Evolutionary conservation across 148 eudicot genomes (phyloP), one percentile per base, ranked within the genome.

Genomic region (Dianthus caryophyllus): DNA sequence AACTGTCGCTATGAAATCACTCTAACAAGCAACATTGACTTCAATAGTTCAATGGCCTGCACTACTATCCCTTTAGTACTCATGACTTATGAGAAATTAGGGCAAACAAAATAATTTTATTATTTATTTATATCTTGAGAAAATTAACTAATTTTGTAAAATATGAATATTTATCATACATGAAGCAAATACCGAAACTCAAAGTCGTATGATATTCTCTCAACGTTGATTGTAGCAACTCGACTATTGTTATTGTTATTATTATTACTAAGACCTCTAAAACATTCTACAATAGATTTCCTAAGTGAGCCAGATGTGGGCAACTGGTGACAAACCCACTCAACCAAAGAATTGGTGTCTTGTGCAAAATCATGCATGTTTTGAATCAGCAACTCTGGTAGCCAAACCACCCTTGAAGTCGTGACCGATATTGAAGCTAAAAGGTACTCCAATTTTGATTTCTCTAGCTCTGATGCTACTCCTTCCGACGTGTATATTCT

Each of bases 261-360:
- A 44, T 27, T 48, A 27, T 46, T 77, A 16, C 38, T 68, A 27
- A 64, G 51, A 27, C 84, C 83, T 65, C 83, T 84, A 30, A 83
- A 93, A 81, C 95, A 88, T 54, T 90, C 98, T 24, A 90, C 96
- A 52, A 94, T 88, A 0, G 96, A 87, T 78, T 94, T 94, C 38
- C 98, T 72, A 12, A 94, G 65, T 0, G 97, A 78, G 2, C 97
- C 95, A 5, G 98, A 90, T 0, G 98, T 84, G 1, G 98, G 98
- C 27, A 94, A 63, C 66, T 94, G 96, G 5, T 86, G 88, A 61
- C 90, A 88, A 29, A 94, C 77, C 98, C 98, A 94, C 60, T 90
- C 84, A 6, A 84, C 75, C 48, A 94, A 61, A 13, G 88, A 76
- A 41, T 84, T 83, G 74, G 70, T 27, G 10, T 88, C 92, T 26